Evolutionary conservation across 768 basidiomycete genomes (phyloP).

Genomic region (Thelephora aurantiotincta): DNA sequence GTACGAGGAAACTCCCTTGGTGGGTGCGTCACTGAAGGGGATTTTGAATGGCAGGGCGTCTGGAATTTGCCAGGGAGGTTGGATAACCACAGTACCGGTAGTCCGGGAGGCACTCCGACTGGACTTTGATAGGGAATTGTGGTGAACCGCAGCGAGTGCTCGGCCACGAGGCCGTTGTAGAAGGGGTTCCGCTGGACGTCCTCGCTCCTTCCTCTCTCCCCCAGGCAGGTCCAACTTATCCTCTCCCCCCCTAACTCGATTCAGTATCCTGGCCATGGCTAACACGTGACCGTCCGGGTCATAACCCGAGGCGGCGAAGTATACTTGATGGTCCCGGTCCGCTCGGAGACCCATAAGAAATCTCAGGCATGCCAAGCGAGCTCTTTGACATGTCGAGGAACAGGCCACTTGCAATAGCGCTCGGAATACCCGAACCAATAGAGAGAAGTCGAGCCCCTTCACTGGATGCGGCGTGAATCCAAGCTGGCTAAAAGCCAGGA

Average conservation of each 20-base stretch:
- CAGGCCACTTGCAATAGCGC: conserved; percentile 34
- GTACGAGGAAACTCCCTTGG: conserved; percentile 54
- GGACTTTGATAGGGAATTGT: conserved; percentile 28
- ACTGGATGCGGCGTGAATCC: conserved; percentile 53
- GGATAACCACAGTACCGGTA: conserved; percentile 9
- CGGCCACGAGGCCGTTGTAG: conserved; percentile 9
- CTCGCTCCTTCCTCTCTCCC: conserved; percentile 4
- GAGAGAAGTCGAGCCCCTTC: conserved; percentile 26
- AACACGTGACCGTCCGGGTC: conserved; percentile 44
- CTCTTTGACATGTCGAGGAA: conserved; percentile 35
- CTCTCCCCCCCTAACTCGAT: conserved; percentile 24
- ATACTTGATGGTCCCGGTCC: conserved; percentile 81
- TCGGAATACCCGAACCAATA: conserved; percentile 41
- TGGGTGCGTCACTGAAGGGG: conserved; percentile 42
- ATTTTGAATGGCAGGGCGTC: conserved; percentile 47
- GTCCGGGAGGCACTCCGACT: conserved; percentile 55
- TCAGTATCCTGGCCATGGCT: conserved; percentile 50
- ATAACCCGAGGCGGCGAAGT: conserved; percentile 38
- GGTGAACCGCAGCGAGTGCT: conserved; percentile 37
- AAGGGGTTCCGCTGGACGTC: conserved; percentile 9
- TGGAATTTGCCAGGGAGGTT: conserved; percentile 54
- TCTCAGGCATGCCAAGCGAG: conserved; percentile 62
- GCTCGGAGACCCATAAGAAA: conserved; percentile 83
- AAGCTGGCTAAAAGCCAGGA: conserved; percentile 56
- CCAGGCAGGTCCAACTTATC: conserved; percentile 6